Percentiles rank a stretch among this genome's conserved stretches.
These are phyloP conservation scores for Fusarium continuum DNA, from an alignment of 2,329 filamentous ascomycete species.

Conservation along the genomic window DNA sequence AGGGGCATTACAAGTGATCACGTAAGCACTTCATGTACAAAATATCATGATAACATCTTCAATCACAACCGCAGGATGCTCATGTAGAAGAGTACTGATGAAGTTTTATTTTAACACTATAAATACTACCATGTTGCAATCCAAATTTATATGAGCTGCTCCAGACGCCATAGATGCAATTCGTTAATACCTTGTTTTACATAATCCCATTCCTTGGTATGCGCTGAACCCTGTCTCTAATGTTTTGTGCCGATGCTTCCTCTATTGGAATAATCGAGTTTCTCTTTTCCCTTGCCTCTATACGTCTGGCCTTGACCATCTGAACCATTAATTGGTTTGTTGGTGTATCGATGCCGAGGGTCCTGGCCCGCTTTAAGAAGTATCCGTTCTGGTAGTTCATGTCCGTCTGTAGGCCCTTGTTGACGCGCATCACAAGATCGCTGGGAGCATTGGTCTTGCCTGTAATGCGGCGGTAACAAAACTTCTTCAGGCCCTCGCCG, in stretches of 20 bases:
- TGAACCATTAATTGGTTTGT: constrained; percentile 78
- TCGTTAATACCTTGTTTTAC: constrained; percentile 3
- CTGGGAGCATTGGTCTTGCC: constrained; percentile 62
- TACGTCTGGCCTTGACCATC: constrained; percentile 76
- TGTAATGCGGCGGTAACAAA: constrained; percentile 57
- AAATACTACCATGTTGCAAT: not conserved
- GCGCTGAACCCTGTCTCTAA: constrained; percentile 17
- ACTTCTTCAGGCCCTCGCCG: constrained; percentile 65
- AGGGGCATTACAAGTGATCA: constrained; percentile 41
- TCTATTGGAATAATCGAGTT: constrained; percentile 48
- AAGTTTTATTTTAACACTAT: not conserved
- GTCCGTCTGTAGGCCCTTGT: constrained; percentile 72
- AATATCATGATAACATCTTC: not conserved
- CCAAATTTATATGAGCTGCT: not conserved
- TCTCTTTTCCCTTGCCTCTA: constrained; percentile 46
- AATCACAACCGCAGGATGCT: not conserved
- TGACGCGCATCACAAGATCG: constrained; percentile 73
- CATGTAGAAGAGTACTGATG: not conserved
- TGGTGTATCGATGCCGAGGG: constrained; percentile 75
- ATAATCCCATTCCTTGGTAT: not conserved
- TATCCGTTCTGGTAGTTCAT: constrained; percentile 91
- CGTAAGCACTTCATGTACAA: not conserved
- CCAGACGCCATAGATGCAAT: constrained; percentile 16
- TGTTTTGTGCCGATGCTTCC: constrained; percentile 46
- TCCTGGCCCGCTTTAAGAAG: constrained; percentile 76